A percentile compares a stretch with the other conserved stretches of the same genome.
These are phyloP conservation scores for Phaeomoniella chlamydospora DNA, from an alignment of 2,329 filamentous ascomycete genomes.

Conservation along the genomic window DNA sequence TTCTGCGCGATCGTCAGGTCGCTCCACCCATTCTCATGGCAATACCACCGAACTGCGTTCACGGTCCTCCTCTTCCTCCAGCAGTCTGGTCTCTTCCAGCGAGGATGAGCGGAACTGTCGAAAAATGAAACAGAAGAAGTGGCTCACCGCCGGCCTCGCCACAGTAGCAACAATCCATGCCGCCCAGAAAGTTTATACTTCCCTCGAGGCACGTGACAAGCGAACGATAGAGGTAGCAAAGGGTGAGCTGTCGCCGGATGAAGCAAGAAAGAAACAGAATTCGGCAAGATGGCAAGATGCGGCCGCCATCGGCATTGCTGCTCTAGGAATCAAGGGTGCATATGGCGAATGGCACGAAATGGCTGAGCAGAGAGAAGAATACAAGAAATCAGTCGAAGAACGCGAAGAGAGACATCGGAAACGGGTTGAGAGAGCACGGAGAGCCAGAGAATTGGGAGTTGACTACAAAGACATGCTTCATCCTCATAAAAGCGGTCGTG, in stretches of 20 bases:
- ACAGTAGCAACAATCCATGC: slow-evolving; percentile 57
- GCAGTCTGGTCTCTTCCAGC: slow-evolving; percentile 38
- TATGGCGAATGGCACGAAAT: slow-evolving; percentile 55
- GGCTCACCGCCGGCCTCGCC: slow-evolving; percentile 51
- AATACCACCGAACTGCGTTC: slow-evolving; percentile 1
- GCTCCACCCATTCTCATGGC: background rate
- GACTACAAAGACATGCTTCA: slow-evolving; percentile 10
- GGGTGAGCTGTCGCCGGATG: slow-evolving; percentile 47
- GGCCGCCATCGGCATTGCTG: slow-evolving; percentile 51
- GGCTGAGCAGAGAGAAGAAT: slow-evolving; percentile 44
- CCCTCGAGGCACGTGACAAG: slow-evolving; percentile 49
- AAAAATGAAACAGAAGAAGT: slow-evolving; percentile 52
- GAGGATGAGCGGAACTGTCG: slow-evolving; percentile 49
- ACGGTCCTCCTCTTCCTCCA: slow-evolving; percentile 32
- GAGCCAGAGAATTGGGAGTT: slow-evolving; percentile 8
- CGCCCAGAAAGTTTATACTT: slow-evolving; percentile 49
- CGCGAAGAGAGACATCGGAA: slow-evolving; percentile 19
- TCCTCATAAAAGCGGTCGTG: background rate
- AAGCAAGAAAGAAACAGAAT: slow-evolving; percentile 47
- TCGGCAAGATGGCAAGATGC: slow-evolving; percentile 51
- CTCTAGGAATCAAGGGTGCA: slow-evolving; percentile 54
- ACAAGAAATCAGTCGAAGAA: slow-evolving; percentile 37
- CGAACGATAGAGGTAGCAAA: slow-evolving; percentile 44
- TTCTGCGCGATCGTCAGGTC: slow-evolving; percentile 19
- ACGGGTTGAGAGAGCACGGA: slow-evolving; percentile 8